These are phyloP conservation scores for Macadamia integrifolia DNA, from an alignment of 164 flowering plant species.

Conservation along the genomic window DNA sequence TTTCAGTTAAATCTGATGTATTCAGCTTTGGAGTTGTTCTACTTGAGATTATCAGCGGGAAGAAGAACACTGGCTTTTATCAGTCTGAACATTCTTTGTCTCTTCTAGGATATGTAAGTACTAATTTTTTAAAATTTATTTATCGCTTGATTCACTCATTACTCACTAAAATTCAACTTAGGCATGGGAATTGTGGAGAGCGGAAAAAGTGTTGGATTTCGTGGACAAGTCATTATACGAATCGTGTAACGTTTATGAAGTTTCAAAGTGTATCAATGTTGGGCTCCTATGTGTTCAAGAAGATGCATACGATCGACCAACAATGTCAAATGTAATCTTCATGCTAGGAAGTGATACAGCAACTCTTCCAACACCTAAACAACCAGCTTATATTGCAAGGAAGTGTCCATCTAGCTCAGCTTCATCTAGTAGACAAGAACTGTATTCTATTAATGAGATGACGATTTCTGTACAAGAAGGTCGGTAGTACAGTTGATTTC, in stretches of 20 bases:
- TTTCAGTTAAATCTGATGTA: too few relatives aligned
- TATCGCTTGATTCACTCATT: background rate
- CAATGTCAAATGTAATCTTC: too few relatives aligned
- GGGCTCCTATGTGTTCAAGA: too few relatives aligned
- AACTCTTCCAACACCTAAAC: too few relatives aligned
- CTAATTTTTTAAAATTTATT: background rate
- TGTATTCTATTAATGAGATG: background rate
- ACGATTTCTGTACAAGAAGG: background rate
- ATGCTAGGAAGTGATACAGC: too few relatives aligned
- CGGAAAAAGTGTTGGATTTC: too few relatives aligned
- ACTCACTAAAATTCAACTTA: background rate
- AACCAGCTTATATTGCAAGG: too few relatives aligned
- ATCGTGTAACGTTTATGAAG: background rate
- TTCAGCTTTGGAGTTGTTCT: too few relatives aligned
- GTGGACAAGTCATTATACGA: slow-evolving; percentile 2
- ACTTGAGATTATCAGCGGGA: slow-evolving; percentile 1
- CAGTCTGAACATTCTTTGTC: background rate
- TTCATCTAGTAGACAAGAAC: slow-evolving; percentile 14
- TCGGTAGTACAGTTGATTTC: background rate
- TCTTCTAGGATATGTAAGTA: slow-evolving; percentile 12
- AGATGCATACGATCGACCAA: too few relatives aligned
- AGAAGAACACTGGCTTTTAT: slow-evolving; percentile 10
- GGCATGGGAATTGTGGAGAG: background rate
- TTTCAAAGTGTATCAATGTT: slow-evolving; percentile 1
- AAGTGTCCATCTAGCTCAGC: too few relatives aligned